Conservation (phyloP, 1,284 basidiomycete species). For the Fomitopsis palustris region DNA sequence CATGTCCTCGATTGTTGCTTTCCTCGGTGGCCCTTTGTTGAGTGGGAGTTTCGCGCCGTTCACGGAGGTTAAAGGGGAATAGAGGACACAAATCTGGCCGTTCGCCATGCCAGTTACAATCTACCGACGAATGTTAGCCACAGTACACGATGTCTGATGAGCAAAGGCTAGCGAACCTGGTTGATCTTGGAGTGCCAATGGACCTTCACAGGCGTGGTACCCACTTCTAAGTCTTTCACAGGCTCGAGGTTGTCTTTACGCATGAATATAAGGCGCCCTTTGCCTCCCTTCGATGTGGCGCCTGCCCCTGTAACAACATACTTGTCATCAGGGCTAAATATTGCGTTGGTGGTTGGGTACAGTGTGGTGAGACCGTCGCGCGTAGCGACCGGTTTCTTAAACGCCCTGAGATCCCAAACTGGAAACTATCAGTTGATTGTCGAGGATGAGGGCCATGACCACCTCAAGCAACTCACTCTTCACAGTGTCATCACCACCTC, state of each 20-base stretch:
- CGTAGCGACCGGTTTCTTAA: conserved; percentile 83
- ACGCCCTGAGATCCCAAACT: conserved; percentile 93
- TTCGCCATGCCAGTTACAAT: conserved; percentile 86
- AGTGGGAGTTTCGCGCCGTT: conserved; percentile 91
- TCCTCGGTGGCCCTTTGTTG: conserved; percentile 70
- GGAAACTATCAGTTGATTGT: conserved; percentile 6
- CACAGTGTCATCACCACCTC: conserved; percentile 92
- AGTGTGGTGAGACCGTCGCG: conserved; percentile 65
- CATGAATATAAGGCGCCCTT: conserved; percentile 75
- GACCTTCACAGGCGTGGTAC: conserved; percentile 81
- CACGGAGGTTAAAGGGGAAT: conserved; percentile 82
- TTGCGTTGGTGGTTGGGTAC: conserved; percentile 89
- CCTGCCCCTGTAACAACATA: conserved; percentile 82
- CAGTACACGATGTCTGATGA: neutral
- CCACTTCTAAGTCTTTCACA: conserved; percentile 62
- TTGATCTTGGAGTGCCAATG: conserved; percentile 97
- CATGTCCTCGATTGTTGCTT: conserved; percentile 78
- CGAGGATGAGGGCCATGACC: neutral
- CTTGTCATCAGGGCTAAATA: conserved; percentile 91
- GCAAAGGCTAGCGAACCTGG: conserved; percentile 55
- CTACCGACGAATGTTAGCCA: conserved; percentile 35
- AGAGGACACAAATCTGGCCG: conserved; percentile 85
- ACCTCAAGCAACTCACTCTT: conserved; percentile 62
- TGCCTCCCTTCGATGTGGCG: conserved; percentile 57
- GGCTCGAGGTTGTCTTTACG: conserved; percentile 65